These are phyloP conservation scores for Aechmea fasciata DNA, from an alignment of 176 grass and related monocot species.

Conservation along the genomic window DNA sequence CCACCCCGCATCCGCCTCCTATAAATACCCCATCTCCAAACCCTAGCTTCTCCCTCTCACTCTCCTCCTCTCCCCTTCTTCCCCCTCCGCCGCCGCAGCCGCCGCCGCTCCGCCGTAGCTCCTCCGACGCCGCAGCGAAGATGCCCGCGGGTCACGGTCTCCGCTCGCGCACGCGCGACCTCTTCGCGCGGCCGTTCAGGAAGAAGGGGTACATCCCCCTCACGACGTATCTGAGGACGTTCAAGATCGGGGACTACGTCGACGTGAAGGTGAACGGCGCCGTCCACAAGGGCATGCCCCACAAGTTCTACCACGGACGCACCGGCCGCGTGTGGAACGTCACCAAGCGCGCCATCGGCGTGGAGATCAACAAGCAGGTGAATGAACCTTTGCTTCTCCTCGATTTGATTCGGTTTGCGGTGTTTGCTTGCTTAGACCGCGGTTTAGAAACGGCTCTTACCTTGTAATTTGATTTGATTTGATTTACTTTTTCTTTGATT, in stretches of 20 bases:
- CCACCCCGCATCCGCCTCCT: neutral
- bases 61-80: neutral
- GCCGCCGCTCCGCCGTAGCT: neutral
- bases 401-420: neutral
- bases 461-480: neutral
- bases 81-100: neutral
- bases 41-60: neutral
- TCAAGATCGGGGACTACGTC: constrained; percentile 86
- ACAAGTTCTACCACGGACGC: constrained; percentile 95
- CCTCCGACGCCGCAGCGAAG: constrained; percentile 2
- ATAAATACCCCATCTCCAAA: neutral
- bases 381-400: neutral
- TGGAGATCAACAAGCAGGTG: constrained; percentile 99
- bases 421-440: neutral
- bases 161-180: constrained; percentile 61
- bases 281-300: constrained; percentile 88
- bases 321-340: constrained; percentile 76
- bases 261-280: constrained; percentile 90
- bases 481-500: neutral
- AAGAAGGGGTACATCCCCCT: constrained; percentile 86
- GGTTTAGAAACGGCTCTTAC: neutral
- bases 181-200: constrained; percentile 52
- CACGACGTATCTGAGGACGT: constrained; percentile 72
- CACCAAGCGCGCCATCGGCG: constrained; percentile 94
- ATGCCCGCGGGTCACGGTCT: constrained; percentile 87